These are phyloP conservation scores for Trametes cinnabarina DNA, from an alignment of 768 basidiomycete genomes.

Conservation along the genomic window DNA sequence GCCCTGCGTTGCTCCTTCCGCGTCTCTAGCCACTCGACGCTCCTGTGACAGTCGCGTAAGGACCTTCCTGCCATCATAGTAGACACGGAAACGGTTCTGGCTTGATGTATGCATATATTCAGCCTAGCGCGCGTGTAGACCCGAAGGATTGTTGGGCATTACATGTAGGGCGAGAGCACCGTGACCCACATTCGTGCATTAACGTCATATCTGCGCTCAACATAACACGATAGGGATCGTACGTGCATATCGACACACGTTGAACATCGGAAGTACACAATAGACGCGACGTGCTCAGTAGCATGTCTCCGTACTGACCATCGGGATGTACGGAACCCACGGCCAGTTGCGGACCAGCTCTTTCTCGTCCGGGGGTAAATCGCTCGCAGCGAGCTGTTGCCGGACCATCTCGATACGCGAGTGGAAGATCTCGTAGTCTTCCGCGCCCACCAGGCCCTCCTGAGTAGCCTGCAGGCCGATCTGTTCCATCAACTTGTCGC, in stretches of 20 bases:
- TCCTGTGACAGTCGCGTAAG: no score
- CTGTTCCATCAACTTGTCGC: neutral
- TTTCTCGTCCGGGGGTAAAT: neutral
- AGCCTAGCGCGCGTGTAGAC: no score
- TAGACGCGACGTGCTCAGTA: neutral
- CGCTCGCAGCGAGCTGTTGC: neutral
- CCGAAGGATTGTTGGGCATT: no score
- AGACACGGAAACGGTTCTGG: no score
- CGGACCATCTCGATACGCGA: neutral
- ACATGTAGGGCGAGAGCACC: no score
- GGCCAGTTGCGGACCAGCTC: neutral
- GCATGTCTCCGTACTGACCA: neutral
- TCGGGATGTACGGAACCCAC: neutral
- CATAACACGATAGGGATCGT: neutral
- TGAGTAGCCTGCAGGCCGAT: neutral
- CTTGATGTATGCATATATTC: no score
- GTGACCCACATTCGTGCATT: no score
- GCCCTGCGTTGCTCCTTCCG: no score
- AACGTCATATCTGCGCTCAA: neutral
- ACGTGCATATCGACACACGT: neutral
- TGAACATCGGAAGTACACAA: neutral
- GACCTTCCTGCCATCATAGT: no score
- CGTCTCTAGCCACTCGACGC: no score
- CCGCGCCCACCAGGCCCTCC: neutral
- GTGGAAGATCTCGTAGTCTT: neutral